phyloP scores from a whole-genome alignment of 805 yeast genomes.

The Suhomyces canberraensis region DNA sequence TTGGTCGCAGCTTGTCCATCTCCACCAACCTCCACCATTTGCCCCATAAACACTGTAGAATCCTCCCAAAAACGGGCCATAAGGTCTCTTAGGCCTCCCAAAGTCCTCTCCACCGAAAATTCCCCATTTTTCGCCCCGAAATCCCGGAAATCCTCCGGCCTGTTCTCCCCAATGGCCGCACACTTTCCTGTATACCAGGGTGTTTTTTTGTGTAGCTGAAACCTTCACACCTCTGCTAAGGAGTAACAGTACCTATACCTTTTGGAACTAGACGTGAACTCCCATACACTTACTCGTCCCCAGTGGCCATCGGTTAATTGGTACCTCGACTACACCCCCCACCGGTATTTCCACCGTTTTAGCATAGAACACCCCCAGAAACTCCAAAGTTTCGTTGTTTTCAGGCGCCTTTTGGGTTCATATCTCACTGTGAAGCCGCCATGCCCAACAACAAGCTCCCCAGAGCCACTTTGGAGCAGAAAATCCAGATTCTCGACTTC shows the following conservation, averaged over 20 bases:
- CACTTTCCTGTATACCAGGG: neutral
- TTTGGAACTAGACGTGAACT: neutral
- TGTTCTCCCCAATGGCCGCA: neutral
- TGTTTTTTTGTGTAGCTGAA: neutral
- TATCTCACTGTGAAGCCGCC: neutral
- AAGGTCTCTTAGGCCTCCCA: too few relatives aligned
- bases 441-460: conserved; percentile 28
- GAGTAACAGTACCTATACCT: neutral
- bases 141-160: too few relatives aligned
- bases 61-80: too few relatives aligned
- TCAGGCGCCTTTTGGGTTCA: too few relatives aligned
- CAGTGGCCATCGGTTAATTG: neutral
- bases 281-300: neutral
- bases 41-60: too few relatives aligned
- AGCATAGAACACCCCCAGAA: too few relatives aligned
- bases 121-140: too few relatives aligned
- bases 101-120: too few relatives aligned
- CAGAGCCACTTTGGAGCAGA: conserved; percentile 58
- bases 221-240: neutral
- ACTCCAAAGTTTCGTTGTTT: too few relatives aligned
- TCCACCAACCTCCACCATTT: too few relatives aligned
- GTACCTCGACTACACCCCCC: neutral
- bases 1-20: too few relatives aligned
- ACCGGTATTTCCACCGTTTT: too few relatives aligned
- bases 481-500: conserved; percentile 52